These are phyloP conservation scores for Peniophora sp. DNA, from an alignment of 1,284 basidiomycete species.

Conservation along the genomic window DNA sequence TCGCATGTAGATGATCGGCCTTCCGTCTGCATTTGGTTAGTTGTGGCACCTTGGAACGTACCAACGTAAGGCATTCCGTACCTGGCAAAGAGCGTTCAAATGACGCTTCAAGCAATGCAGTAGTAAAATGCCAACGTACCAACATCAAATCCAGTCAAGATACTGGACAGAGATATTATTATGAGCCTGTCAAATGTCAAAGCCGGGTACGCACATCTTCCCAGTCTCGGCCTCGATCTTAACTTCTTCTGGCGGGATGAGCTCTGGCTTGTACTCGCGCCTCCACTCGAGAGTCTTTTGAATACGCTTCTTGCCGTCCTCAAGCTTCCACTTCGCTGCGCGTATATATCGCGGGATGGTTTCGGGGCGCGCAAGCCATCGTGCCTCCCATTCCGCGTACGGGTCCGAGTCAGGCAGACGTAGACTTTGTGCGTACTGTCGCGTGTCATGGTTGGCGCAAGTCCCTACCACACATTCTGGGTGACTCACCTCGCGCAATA, in stretches of 20 bases:
- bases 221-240: slow-evolving; percentile 75
- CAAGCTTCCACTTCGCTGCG: slow-evolving; percentile 75
- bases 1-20: slow-evolving; percentile 80
- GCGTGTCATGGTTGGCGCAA: not conserved
- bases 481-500: slow-evolving; percentile 48
- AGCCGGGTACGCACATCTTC: slow-evolving; percentile 61
- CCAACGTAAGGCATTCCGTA: too few relatives aligned
- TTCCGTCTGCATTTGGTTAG: slow-evolving; percentile 37
- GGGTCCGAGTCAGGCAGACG: slow-evolving; percentile 58
- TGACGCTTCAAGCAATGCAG: too few relatives aligned
- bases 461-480: not conserved
- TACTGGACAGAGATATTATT: slow-evolving; percentile 30
- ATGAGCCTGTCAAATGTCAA: not conserved
- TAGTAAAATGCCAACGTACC: too few relatives aligned
- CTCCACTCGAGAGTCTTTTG: slow-evolving; percentile 77
- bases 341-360: slow-evolving; percentile 78
- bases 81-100: too few relatives aligned
- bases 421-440: slow-evolving; percentile 58
- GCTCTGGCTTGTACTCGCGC: slow-evolving; percentile 72
- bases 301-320: slow-evolving; percentile 71
- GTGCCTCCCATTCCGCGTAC: slow-evolving; percentile 68
- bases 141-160: slow-evolving; percentile 76
- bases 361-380: slow-evolving; percentile 68
- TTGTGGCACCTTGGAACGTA: too few relatives aligned
- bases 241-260: slow-evolving; percentile 74